Base-by-base conservation (phyloP, 345 rosid species). In the Eutrema heterophyllum region DNA sequence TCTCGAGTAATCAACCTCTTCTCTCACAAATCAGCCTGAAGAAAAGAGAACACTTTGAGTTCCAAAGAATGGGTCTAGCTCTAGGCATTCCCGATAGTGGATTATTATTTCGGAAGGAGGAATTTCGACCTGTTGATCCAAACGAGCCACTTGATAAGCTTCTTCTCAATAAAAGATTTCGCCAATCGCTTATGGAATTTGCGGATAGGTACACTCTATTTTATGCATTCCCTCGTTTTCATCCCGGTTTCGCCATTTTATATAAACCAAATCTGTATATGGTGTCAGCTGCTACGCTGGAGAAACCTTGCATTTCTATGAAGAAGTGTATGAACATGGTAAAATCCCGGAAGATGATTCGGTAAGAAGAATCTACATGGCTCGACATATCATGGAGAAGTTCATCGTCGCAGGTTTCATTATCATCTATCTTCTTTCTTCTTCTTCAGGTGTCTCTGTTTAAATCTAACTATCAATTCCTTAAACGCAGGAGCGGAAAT, bases 21-120 rank as follows among this genome's bases (percentile, higher is more conserved):
- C 85, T 89, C 54, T 83, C 97, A 1, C 97, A 89, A 85, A 89
- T 93, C 79, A 89, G 97, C 80, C 69, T 93, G 74, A 87, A 86
- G 73, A 87, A 70, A 84, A 85, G 86, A 71, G 91, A 86, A 58
- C 84, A 84, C 51, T 59, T 51, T 72, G 84, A 78, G 70, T 90
- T 84, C 70, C 86, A 81, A 64, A 82, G 93, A 49, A 90, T 93
- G 97, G 90, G 93, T 36, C 82, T 83, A 78, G 97, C 98, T 76
- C 81, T 93, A 43, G 92, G 98, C 63, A 93, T 93, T 75, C 93
- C 87, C 1, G 97, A 91, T 61, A 93, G 96, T 9, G 97, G 96
- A 72, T 72, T 89, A 35, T 74, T 93, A 13, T 56, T 77, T 67
- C 88, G 80, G 29, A 81, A 77, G 70, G 93, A 90, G 64, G 81